Percentiles rank a stretch among this genome's conserved stretches.
These are phyloP conservation scores for Neonectria faginata DNA, from an alignment of 2,329 filamentous ascomycete species.

Conservation along the genomic window DNA sequence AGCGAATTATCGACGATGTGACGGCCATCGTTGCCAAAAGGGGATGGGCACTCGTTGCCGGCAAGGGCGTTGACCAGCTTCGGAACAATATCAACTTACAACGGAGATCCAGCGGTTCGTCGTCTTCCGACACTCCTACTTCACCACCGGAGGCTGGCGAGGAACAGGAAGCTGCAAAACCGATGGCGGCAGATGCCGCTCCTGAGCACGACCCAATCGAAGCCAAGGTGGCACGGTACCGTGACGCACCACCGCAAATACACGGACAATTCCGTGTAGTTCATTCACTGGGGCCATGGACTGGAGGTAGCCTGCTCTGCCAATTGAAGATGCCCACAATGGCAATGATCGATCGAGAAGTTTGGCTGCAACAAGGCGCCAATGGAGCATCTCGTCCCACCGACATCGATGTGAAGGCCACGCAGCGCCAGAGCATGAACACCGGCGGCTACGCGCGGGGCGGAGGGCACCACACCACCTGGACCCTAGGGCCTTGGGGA, in stretches of 20 bases:
- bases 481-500: conserved; percentile 74
- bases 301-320: conserved; percentile 76
- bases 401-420: conserved; percentile 69
- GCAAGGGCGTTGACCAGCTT: conserved; percentile 72
- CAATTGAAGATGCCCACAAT: conserved; percentile 76
- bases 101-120: conserved; percentile 46
- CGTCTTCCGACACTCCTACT: conserved; percentile 36
- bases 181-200: conserved; percentile 42
- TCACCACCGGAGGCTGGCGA: conserved; percentile 42
- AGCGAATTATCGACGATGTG: conserved; percentile 81
- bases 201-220: conserved; percentile 50
- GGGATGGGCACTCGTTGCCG: conserved; percentile 83
- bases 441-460: conserved; percentile 60
- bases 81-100: conserved; percentile 58
- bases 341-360: conserved; percentile 77
- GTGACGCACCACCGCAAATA: conserved; percentile 54
- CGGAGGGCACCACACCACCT: conserved; percentile 59
- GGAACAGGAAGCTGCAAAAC: conserved; percentile 35
- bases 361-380: conserved; percentile 76
- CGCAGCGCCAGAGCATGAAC: conserved; percentile 74
- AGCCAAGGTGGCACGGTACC: conserved; percentile 52
- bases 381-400: conserved; percentile 69
- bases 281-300: conserved; percentile 79
- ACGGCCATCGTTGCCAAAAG: conserved; percentile 71
- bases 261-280: conserved; percentile 73